phyloP scores from a whole-genome alignment of 2,329 filamentous ascomycete species.

The Pseudogymnoascus verrucosus region DNA sequence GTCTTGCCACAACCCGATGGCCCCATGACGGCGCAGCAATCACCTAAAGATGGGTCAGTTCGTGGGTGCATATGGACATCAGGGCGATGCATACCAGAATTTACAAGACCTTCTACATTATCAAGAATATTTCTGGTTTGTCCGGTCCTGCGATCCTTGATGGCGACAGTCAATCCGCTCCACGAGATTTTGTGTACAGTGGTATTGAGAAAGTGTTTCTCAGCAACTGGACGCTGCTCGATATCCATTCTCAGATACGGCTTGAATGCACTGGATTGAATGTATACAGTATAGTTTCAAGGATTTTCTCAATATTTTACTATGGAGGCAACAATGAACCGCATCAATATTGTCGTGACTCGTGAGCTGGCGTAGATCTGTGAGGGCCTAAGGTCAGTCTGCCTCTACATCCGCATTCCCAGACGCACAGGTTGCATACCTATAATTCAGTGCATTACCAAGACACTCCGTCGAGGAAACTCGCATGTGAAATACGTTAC shows the following conservation, averaged over 20 bases:
- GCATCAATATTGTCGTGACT: no score
- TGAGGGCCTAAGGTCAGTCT: no score
- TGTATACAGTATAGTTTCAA: neutral
- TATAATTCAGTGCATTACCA: no score
- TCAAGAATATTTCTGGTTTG: neutral
- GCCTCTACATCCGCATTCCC: no score
- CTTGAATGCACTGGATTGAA: neutral
- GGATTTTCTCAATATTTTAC: neutral
- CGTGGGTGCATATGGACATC: neutral
- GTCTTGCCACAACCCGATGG: slow-evolving; percentile 67
- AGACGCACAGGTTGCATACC: no score
- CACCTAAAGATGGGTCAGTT: neutral
- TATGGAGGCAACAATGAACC: no score
- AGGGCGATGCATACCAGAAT: neutral
- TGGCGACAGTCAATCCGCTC: neutral
- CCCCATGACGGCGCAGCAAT: slow-evolving; percentile 58
- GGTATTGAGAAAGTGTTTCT: neutral
- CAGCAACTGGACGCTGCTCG: slow-evolving; percentile 19
- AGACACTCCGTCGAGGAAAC: no score
- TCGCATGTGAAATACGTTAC: no score
- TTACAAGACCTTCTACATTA: neutral
- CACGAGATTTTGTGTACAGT: neutral
- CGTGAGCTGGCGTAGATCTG: no score
- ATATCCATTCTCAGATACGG: slow-evolving; percentile 17
- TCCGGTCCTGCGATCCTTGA: neutral